These are phyloP conservation scores for Rhodotorula sp. DNA, from an alignment of 1,284 basidiomycete species.

Conservation along the genomic window DNA sequence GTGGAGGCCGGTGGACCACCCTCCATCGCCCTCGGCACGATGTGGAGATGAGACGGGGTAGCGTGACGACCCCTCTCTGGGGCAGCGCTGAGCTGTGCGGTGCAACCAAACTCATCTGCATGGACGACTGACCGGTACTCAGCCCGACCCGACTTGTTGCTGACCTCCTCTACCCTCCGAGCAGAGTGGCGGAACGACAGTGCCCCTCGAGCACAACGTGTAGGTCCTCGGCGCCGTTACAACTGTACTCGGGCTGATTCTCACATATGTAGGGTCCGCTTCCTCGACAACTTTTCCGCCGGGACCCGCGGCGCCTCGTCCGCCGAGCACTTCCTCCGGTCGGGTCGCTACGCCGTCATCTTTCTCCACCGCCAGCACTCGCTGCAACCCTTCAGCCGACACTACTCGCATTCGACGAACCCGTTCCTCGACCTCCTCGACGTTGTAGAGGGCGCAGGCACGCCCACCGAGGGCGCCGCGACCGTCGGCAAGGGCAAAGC, in stretches of 20 bases:
- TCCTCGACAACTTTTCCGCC: slow-evolving; percentile 97
- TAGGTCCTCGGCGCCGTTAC: slow-evolving; percentile 57
- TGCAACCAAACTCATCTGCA: not conserved
- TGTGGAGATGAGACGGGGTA: not conserved
- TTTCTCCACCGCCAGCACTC: slow-evolving; percentile 98
- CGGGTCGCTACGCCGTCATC: slow-evolving; percentile 92
- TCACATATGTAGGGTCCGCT: slow-evolving; percentile 73
- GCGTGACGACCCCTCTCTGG: not conserved
- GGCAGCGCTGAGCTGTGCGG: too few species aligned
- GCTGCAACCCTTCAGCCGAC: slow-evolving; percentile 91
- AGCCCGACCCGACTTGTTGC: not conserved
- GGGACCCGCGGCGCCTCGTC: slow-evolving; percentile 96
- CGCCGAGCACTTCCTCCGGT: slow-evolving; percentile 89
- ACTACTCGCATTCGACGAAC: slow-evolving; percentile 96
- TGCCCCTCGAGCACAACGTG: slow-evolving; percentile 94
- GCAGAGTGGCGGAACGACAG: slow-evolving; percentile 92
- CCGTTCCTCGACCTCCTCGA: slow-evolving; percentile 96
- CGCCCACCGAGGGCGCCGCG: slow-evolving; percentile 21
- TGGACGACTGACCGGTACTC: too few species aligned
- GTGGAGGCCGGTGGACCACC: too few species aligned
- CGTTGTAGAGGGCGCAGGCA: slow-evolving; percentile 56
- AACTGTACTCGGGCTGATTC: fast-evolving
- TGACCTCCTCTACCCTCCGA: slow-evolving; percentile 20
- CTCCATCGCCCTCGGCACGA: not conserved
- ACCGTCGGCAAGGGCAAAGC: slow-evolving; percentile 15